A percentile compares a stretch with the other conserved stretches of the same genome.
Conservation (phyloP, 352 stramenopile genomes). For the Globisporangium spinosum region DNA sequence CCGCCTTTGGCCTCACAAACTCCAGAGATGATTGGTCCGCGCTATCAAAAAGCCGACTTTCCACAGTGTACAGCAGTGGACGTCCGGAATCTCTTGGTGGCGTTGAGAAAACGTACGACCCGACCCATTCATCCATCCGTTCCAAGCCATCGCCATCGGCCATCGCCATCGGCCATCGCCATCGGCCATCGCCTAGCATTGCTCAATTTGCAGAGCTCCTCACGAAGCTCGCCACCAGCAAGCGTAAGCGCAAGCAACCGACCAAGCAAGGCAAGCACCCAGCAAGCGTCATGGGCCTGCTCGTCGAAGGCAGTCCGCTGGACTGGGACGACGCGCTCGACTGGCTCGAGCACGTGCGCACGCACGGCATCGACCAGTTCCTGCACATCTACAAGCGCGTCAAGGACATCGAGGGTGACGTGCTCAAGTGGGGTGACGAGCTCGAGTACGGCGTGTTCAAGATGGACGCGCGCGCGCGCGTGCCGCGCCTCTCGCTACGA, state of each 20-base stretch:
- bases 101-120: not conserved
- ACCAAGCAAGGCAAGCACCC: no score
- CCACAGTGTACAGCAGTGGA: not conserved
- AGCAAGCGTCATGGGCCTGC: conserved; percentile 53
- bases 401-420: conserved; percentile 93
- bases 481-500: conserved; percentile 88
- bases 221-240: not conserved
- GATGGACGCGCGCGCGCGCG: conserved; percentile 85
- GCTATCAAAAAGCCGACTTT: not conserved
- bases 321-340: conserved; percentile 94
- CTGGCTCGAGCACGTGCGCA: conserved; percentile 94
- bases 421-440: conserved; percentile 97
- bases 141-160: not conserved
- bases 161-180: no score
- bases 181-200: not conserved
- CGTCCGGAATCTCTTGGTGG: not conserved
- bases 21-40: not conserved
- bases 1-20: not conserved
- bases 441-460: conserved; percentile 98
- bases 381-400: conserved; percentile 95
- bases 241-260: not conserved
- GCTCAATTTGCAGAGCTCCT: not conserved
- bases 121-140: not conserved
- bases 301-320: conserved; percentile 93
- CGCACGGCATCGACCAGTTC: conserved; percentile 96